Percentiles rank a stretch among this genome's conserved stretches.
Evolutionary conservation across 1,284 basidiomycete genomes (phyloP).

Genomic region (Exsudoporus floridanus): DNA sequence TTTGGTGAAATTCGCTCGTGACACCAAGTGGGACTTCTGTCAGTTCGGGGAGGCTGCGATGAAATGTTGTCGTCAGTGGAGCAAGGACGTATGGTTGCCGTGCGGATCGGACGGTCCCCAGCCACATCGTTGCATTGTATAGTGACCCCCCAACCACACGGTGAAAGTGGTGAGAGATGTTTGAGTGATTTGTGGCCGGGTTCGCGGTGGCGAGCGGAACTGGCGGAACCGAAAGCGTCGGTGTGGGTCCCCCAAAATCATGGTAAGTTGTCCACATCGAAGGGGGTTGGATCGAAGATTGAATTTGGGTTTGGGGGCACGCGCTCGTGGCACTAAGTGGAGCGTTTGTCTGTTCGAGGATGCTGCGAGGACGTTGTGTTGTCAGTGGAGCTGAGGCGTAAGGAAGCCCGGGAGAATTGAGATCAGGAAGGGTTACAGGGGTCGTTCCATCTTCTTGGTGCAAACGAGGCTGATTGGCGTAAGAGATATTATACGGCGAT

Average conservation of each 20-base stretch:
- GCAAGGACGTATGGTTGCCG: neutral
- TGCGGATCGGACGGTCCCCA: no score
- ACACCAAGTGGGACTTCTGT: neutral
- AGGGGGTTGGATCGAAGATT: neutral
- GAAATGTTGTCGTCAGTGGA: neutral
- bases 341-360: neutral
- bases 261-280: neutral
- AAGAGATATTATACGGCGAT: neutral
- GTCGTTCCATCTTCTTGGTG: neutral
- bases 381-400: neutral
- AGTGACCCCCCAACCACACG: neutral
- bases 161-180: conserved; percentile 1
- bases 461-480: neutral
- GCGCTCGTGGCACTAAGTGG: neutral
- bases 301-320: neutral
- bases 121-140: no score
- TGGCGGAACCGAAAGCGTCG: neutral
- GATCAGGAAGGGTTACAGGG: neutral
- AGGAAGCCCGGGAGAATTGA: neutral
- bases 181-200: neutral
- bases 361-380: neutral
- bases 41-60: neutral
- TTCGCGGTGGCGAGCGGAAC: neutral
- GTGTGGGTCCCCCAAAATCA: neutral
- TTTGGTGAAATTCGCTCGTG: neutral